phyloP scores from a whole-genome alignment of 176 grass and related monocot genomes.

The Phoenix dactylifera region DNA sequence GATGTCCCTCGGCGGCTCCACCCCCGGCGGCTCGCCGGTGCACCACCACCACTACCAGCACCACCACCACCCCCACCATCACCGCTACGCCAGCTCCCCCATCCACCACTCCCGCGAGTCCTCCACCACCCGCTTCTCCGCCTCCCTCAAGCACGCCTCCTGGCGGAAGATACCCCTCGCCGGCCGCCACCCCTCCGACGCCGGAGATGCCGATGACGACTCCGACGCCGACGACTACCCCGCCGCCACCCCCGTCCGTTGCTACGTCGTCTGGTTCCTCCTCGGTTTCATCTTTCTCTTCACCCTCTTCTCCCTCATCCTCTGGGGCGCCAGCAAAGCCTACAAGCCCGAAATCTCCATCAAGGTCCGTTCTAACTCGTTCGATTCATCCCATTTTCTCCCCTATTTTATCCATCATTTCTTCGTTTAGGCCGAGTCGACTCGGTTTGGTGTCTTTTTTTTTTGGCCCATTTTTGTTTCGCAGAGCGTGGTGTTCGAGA shows the following conservation, averaged over 20 bases:
- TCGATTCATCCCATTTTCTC: not conserved
- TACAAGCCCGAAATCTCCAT: slow-evolving; percentile 78
- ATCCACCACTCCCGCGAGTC: slow-evolving; percentile 91
- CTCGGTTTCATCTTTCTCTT: slow-evolving; percentile 62
- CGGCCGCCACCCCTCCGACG: slow-evolving; percentile 13
- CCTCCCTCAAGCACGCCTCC: slow-evolving; percentile 1
- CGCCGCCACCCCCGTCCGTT: slow-evolving; percentile 34
- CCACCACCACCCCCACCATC: slow-evolving; percentile 31
- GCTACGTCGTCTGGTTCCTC: slow-evolving; percentile 52
- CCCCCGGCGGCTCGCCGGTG: slow-evolving; percentile 70
- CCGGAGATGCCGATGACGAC: slow-evolving; percentile 24
- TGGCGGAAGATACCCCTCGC: slow-evolving; percentile 40
- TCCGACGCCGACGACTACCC: slow-evolving; percentile 8
- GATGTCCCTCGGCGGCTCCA: slow-evolving; percentile 61
- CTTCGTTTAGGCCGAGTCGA: no score
- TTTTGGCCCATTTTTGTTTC: not conserved
- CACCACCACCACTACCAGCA: slow-evolving; percentile 44
- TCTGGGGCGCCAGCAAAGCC: slow-evolving; percentile 82
- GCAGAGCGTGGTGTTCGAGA: slow-evolving; percentile 90
- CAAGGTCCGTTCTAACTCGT: slow-evolving; percentile 30
- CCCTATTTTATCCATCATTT: not conserved
- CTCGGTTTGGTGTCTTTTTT: no score
- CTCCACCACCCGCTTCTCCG: slow-evolving; percentile 63
- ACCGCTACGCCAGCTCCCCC: slow-evolving; percentile 22
- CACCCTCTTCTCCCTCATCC: slow-evolving; percentile 77